Conservation (phyloP, 2,329 filamentous ascomycete species). For the Rutstroemia sp. region DNA sequence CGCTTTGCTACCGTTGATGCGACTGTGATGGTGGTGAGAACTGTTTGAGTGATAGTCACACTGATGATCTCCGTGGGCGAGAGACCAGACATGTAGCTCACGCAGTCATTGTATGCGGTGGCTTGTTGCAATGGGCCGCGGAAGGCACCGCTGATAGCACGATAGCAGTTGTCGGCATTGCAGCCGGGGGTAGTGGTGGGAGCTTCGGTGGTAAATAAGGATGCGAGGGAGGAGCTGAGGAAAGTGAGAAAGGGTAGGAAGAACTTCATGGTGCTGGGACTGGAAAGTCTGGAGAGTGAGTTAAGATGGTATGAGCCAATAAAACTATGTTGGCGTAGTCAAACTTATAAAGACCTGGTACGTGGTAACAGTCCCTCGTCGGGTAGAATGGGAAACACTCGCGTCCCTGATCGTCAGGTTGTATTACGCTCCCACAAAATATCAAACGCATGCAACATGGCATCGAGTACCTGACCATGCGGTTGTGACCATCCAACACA, state of each 20-base stretch:
- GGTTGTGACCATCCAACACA: constrained; percentile 3
- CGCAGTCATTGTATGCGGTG: constrained; percentile 5
- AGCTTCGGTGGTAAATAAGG: neutral
- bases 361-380: too few species aligned
- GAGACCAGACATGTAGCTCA: neutral
- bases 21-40: constrained; percentile 4
- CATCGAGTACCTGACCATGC: constrained; percentile 1
- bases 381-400: too few species aligned
- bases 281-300: too few species aligned
- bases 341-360: too few species aligned
- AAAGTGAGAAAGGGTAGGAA: neutral
- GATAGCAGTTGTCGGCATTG: constrained; percentile 8
- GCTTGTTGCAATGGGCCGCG: constrained; percentile 2
- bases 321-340: too few species aligned
- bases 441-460: neutral
- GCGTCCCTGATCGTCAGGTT: neutral
- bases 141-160: constrained; percentile 6
- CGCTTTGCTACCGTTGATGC: constrained; percentile 3
- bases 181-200: neutral
- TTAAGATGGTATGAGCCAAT: too few species aligned
- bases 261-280: neutral
- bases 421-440: neutral
- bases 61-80: neutral
- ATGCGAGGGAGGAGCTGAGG: neutral
- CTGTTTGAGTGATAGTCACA: constrained; percentile 1